Base-by-base conservation (phyloP, 2,329 filamentous ascomycete species). In the Phaeosphaeriaceae sp. region DNA sequence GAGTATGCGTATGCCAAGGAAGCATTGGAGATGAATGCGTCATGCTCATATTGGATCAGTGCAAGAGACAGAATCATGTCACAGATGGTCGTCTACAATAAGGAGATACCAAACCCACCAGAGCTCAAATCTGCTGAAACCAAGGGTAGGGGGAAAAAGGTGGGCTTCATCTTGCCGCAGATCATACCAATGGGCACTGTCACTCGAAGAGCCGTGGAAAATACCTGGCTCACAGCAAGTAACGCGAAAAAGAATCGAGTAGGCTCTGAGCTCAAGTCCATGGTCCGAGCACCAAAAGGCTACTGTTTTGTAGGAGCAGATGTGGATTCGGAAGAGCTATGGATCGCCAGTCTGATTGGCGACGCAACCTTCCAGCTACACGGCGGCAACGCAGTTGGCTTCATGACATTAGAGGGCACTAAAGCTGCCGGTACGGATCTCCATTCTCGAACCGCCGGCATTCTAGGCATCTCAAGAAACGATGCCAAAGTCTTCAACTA, bases 401-500 rank as follows among this genome's bases (percentile, higher is more conserved):
- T 99, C 78, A 99, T 99, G 95, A 99, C 94, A 0, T 80, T 99
- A 1, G 95, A 99, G 76, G 93, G 94, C 12, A 94, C 91, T 41
- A 97, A 99, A 75, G 87, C 91, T 5, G 91, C 90, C 2, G 93
- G 93, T 3, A 99, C 93, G 0, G 93, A 99, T 72, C 77, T 97
- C 47, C 93, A 99, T 74, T 97, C 92, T 6, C 89, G 93, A 26
- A 99, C 94, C 21, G 95, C 94, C 1, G 82, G 83, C 5, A 99
- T 99, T 48, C 75, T 99, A 2, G 93, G 92, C 6, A 99, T 99
- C 53, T 95, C 91, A 2, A 84, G 94, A 53, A 97, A 97, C 65
- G 87, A 97, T 66, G 94, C 94, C 50, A 99, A 99, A 70, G 86
- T 99, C 1, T 99, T 99, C 80, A 99, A 99, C 72, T 99, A 99